Conservation (phyloP, 2,329 filamentous ascomycete species). For the Rhynchosporium agropyri region DNA sequence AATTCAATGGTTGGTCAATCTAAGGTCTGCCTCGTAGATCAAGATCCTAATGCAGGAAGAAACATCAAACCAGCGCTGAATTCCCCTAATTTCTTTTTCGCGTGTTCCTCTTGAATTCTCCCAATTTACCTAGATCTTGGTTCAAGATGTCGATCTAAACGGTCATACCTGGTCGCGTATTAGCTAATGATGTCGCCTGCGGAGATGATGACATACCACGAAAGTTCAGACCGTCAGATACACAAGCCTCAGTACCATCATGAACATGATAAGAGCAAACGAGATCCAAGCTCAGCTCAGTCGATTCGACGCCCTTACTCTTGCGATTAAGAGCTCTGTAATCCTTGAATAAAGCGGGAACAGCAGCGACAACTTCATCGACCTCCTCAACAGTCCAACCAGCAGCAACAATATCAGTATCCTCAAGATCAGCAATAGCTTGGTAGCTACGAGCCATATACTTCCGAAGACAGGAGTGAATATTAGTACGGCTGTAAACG, state of each 20-base stretch:
- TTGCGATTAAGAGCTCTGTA: conserved; percentile 16
- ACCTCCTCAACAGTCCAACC: conserved; percentile 8
- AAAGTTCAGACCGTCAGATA: conserved; percentile 9
- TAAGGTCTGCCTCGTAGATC: conserved; percentile 2
- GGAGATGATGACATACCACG: neutral
- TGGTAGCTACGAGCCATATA: conserved; percentile 20
- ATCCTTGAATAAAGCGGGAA: conserved; percentile 16
- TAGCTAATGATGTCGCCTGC: neutral
- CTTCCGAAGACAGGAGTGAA: conserved; percentile 8
- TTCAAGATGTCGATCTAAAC: neutral
- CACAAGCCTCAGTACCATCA: conserved; percentile 1
- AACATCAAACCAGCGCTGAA: conserved; percentile 9
- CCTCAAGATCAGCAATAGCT: conserved; percentile 9
- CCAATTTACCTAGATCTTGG: no score
- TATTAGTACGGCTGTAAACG: conserved; percentile 1
- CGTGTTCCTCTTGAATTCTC: no score
- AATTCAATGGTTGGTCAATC: conserved; percentile 17
- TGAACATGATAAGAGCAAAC: conserved; percentile 14
- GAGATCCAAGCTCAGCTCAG: neutral
- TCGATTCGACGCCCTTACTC: conserved; percentile 8
- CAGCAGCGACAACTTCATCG: neutral
- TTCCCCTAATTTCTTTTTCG: neutral
- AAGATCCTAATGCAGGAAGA: conserved; percentile 16
- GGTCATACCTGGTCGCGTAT: neutral
- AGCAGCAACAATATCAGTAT: conserved; percentile 5